Base-by-base conservation (phyloP, 352 stramenopile genomes). In the Phytophthora pisi region DNA sequence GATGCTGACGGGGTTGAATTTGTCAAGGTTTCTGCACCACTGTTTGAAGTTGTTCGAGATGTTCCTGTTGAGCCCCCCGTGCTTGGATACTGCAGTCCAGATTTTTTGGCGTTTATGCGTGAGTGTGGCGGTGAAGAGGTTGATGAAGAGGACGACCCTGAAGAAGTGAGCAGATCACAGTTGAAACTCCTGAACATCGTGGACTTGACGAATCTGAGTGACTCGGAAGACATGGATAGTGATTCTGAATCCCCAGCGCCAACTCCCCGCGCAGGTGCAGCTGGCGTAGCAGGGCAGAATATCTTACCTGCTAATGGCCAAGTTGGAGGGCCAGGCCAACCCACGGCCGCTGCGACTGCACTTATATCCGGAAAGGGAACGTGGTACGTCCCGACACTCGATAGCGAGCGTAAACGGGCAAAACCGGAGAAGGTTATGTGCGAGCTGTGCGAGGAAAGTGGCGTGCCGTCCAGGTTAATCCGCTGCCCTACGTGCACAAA, bases 201-300 rank as follows among this genome's bases (percentile, higher is more conserved):
- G 42, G 84, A 92, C 31, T 55, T 92, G 28, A 89, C 84, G 2
- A 83, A 79, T 52, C 56, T 89, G 34, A 87, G 75, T 31, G 81
- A 89, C 43, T 85, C 81, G 2, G 78, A 75, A 6, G 43, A 50
- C 43, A 28, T 50, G 43, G 57, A 84, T 40, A 74, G 72, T 34
- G 78, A 79, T 6, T 61, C 64, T 6, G 72, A 79, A 10, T 77
- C 52, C 2, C 52, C 54, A 30, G n/a, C 31, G n/a, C 53, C 53
- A 9, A 72, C 54, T 5, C 52, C 57, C 54, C 66, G 43, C 5
- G 36, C 38, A 36, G 56, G 20, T 57, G 46, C 8, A 46, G 23
- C 34, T n/a, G 18, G 50, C 57, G 24, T 36, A 28, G 10, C 9
- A n/a, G 55, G 52, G 15, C n/a, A 20, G 5, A 50, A 13, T 31